Conservation (phyloP, 164 flowering plant species). For the grape (Vitis vinifera) region DNA sequence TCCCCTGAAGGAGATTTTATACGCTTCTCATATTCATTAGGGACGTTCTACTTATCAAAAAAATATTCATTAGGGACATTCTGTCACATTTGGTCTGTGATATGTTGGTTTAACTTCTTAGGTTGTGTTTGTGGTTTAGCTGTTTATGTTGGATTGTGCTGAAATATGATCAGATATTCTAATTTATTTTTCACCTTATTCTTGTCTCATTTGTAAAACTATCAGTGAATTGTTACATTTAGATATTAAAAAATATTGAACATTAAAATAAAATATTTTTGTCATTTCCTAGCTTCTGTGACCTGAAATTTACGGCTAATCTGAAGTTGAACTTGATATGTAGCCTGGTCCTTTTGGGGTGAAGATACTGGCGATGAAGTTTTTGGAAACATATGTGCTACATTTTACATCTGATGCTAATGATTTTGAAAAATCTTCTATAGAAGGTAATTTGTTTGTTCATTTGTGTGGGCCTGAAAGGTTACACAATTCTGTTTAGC, state of each 20-base stretch:
- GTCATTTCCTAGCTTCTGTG: neutral
- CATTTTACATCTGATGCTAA: slow-evolving; percentile 60
- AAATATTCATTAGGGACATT: no score
- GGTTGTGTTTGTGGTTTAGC: neutral
- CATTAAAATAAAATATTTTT: neutral
- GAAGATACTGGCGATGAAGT: slow-evolving; percentile 82
- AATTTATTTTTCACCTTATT: neutral
- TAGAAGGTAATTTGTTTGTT: slow-evolving; percentile 51
- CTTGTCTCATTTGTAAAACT: no score
- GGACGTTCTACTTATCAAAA: no score
- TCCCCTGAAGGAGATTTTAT: no score
- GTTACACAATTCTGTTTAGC: neutral
- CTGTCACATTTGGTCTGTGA: no score
- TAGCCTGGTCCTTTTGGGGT: slow-evolving; percentile 70
- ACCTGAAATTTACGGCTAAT: slow-evolving; percentile 1
- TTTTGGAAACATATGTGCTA: slow-evolving; percentile 71
- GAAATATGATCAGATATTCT: neutral
- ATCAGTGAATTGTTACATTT: no score
- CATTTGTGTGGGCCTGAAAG: neutral
- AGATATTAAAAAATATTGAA: neutral
- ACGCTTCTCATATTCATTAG: no score
- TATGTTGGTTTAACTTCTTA: no score
- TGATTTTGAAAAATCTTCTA: slow-evolving; percentile 38
- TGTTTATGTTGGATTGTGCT: neutral
- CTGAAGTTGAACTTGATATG: slow-evolving; percentile 23